A percentile compares a stretch with the other conserved stretches of the same genome.
phyloP scores from a whole-genome alignment of 176 grass and related monocot species.

The Phoenix dactylifera region DNA sequence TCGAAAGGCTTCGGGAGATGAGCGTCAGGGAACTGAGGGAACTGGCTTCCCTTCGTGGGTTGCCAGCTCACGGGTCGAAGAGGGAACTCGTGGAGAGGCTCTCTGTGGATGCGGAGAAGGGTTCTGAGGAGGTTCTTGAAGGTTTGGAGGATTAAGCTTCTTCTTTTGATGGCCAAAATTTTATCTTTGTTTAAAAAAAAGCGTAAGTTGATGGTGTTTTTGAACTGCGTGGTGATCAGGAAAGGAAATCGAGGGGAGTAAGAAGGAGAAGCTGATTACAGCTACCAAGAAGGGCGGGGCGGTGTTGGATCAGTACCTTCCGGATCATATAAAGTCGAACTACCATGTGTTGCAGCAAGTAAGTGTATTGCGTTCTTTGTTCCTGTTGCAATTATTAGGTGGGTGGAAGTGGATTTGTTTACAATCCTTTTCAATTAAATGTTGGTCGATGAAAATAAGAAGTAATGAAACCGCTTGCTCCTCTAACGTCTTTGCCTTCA shows the following conservation, averaged over 20 bases:
- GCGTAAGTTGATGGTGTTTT: no score
- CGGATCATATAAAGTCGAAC: conserved; percentile 54
- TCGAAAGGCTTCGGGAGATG: conserved; percentile 46
- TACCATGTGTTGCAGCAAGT: conserved; percentile 92
- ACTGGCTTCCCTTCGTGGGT: conserved; percentile 39
- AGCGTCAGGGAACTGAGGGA: conserved; percentile 44
- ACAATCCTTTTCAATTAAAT: no score
- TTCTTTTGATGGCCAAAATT: not conserved
- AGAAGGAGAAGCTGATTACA: conserved; percentile 68
- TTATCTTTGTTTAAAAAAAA: not conserved
- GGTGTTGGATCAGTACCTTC: conserved; percentile 64
- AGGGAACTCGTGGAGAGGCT: conserved; percentile 48
- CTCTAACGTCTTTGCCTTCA: no score
- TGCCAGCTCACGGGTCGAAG: conserved; percentile 42
- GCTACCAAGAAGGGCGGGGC: conserved; percentile 77
- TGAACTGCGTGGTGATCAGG: conserved; percentile 7
- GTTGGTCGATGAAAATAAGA: no score
- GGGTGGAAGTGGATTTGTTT: no score
- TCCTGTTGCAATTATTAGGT: no score
- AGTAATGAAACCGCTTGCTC: no score
- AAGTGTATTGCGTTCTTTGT: conserved; percentile 10
- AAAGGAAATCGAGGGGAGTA: conserved; percentile 31
- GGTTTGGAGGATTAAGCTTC: not conserved
- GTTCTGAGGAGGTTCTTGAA: conserved; percentile 18
- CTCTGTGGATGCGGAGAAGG: conserved; percentile 10